Evolutionary conservation across 1,284 basidiomycete genomes (phyloP), one percentile per base, ranked within the genome.

Genomic region (Trichosporon sp.): DNA sequence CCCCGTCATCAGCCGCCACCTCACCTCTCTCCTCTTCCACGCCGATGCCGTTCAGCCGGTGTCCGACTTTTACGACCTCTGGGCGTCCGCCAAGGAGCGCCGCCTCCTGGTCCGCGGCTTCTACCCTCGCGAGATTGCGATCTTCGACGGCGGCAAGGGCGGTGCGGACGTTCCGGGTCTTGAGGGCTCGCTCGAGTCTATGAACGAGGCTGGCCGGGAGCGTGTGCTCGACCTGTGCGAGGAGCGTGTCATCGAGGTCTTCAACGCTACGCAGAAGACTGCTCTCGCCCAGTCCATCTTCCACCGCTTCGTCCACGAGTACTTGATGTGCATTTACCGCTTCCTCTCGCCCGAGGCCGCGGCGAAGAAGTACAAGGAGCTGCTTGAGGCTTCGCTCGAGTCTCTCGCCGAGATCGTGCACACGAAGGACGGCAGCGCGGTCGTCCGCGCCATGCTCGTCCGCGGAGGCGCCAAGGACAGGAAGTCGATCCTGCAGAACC

Each of bases 251-350:
- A 84, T 87, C 56, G 88, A 88, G n/a, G 89, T 95, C 92, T 93
- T 94, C 83, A 92, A 95, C 80, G 92, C 94, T 74, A 88, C 93
- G 0, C 93, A 95, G 78, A 95, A 96, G 81, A 92, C 91, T 11
- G 90, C 92, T 1, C 86, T 94, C 11, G 90, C 91, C 0, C 92
- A 94, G 81, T 89, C 91, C 0, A 89, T 95, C 56, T 92, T 95
- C 19, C 93, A 96, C 79, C 88, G 92, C 38, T 91, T 90, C 31
- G 82, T 84, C 5, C 73, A 75, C 51, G 84, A 85, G 70, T 85
- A 85, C 76, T 73, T 85, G 31, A 79, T 78, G 43, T 83, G 81
- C 70, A 69, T 83, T 26, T 82, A 81, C 76, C 78, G 78, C 51
- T 84, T 81, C 76, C 74, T 82, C 48, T 66, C 74, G 16, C 69